Evolutionary conservation across 208 protist genomes (phyloP), one percentile per base, ranked within the genome.

Genomic region (Leishmania braziliensis): DNA sequence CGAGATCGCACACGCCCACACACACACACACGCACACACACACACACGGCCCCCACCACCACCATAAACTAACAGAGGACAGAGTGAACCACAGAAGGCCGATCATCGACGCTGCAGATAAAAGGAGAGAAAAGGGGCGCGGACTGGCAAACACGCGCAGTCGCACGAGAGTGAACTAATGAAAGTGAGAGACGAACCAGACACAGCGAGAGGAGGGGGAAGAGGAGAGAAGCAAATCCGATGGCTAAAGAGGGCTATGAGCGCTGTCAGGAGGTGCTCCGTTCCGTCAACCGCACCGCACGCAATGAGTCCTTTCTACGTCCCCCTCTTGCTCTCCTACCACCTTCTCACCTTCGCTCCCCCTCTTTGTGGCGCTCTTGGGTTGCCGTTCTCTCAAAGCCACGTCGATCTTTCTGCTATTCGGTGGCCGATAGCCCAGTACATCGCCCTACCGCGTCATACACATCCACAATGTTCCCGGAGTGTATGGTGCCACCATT

Each of bases 391-490:
- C 43, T 46, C 29, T 73, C 69, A 33, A 23, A 26, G 39, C 26
- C 69, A 54, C 33, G 26, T 43, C 29, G 43, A 46, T 51, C 69
- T 29, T 12, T 12, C 26, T 5, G 33, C 72, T 76, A 76, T 5
- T 62, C 51, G 6, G 33, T 29, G 33, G 51, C 53, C 18, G 33
- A n/a, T n/a, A 39, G 72, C 14, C 84, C 87, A 12, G 84, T 81
- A 66, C 90, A 91, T 12, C 86, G 84, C 39, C 85, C 86, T 26
- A 93, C 77, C 3, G 88, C 90, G 36, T 93, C 89, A 81, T 93
- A 94, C 76, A 89, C 77, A 36, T 90, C 82, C 36, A 93, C 48
- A 51, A 94, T 58, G 79, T 94, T 96, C 3, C 92, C 92, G 0
- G 90, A 94, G 79, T 92, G 88, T 23, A 94, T 39, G 3, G 77